Conservation (phyloP, 768 basidiomycete genomes). For the Cyclocybe cylindracea region DNA sequence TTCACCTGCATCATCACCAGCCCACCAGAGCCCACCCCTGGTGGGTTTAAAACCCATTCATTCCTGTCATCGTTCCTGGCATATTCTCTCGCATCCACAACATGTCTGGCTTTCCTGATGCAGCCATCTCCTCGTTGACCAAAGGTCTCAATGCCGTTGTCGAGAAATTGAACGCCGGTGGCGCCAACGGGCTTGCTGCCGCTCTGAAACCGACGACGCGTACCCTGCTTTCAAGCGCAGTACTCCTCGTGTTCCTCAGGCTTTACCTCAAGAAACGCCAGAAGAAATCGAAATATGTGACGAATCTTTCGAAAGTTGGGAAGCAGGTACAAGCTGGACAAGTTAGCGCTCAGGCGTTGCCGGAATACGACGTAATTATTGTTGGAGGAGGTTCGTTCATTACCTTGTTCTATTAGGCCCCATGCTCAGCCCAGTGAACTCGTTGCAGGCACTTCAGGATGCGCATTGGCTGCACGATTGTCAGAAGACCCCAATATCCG, state of each 20-base stretch:
- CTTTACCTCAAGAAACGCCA: neutral
- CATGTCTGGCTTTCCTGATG: too few species aligned
- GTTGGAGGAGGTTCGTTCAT: slow-evolving; percentile 49
- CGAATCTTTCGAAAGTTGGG: slow-evolving; percentile 25
- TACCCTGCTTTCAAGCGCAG: neutral
- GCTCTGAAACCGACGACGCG: too few species aligned
- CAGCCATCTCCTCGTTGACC: neutral
- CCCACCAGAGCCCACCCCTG: too few species aligned
- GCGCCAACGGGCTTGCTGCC: too few species aligned
- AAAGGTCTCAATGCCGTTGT: neutral
- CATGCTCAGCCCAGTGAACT: neutral
- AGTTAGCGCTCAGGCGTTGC: slow-evolving; percentile 8
- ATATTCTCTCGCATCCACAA: too few species aligned
- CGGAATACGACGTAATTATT: slow-evolving; percentile 49
- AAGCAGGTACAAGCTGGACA: slow-evolving; percentile 4
- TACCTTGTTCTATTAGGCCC: neutral
- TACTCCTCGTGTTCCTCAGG: too few species aligned
- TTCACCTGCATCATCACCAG: too few species aligned
- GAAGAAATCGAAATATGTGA: slow-evolving; percentile 21
- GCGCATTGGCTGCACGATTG: slow-evolving; percentile 57
- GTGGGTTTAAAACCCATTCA: too few species aligned
- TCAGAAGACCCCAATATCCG: slow-evolving; percentile 52
- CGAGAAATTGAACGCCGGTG: too few species aligned
- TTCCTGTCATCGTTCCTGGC: too few species aligned
- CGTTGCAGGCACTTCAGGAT: slow-evolving; percentile 55